Evolutionary conservation across 2,329 filamentous ascomycete genomes (phyloP).

Genomic region (Dactylonectria estremocensis): DNA sequence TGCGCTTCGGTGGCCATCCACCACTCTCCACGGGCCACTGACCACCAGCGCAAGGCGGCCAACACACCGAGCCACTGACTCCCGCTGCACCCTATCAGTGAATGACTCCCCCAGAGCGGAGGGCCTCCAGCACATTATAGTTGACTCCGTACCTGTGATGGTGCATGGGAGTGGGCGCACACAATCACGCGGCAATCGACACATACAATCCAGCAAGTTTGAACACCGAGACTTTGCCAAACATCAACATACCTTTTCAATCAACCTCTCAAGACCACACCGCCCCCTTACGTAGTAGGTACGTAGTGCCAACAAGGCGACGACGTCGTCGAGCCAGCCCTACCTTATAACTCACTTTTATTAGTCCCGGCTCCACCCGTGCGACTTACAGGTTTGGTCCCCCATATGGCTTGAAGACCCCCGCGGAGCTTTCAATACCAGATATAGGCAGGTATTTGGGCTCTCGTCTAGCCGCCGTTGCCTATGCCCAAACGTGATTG

Average conservation of each 20-base stretch:
- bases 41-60: background rate
- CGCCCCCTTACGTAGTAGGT: no score
- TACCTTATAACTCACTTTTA: no score
- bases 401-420: background rate
- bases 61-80: background rate
- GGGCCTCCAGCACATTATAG: no score
- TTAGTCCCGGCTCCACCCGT: slow-evolving; percentile 9
- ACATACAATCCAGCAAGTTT: no score
- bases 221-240: no score
- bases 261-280: no score
- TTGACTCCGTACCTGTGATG: background rate
- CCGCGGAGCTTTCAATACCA: background rate
- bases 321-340: no score
- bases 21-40: background rate
- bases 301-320: no score
- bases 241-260: no score
- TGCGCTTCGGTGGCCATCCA: slow-evolving; percentile 6
- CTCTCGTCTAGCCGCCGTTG: background rate
- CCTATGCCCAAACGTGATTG: background rate
- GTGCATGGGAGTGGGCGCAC: background rate
- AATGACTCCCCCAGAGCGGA: background rate
- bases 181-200: background rate
- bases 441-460: no score
- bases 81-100: no score
- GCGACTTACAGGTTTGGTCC: background rate